Evolutionary conservation across 139 green algal genomes (phyloP), one percentile per base, ranked within the genome.

Genomic region (Closterium sp.): DNA sequence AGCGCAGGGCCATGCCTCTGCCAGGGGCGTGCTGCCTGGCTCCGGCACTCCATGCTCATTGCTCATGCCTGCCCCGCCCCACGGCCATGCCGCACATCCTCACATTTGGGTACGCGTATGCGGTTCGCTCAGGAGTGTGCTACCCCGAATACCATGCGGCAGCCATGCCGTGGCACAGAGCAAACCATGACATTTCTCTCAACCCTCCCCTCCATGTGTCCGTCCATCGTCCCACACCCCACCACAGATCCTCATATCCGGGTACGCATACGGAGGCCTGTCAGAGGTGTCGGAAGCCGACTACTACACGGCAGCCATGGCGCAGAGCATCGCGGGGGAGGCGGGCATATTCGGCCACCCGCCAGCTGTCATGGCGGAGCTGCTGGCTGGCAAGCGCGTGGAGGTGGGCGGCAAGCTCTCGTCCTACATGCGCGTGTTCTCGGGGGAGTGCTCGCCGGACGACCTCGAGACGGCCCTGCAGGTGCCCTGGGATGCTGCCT

Each of bases 261-360:
- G 94, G n/a, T 95, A 96, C 89, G 97, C 97, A 0, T 87, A 93
- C 9, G 97, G 97, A 1, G 97, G 97, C 0, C 95, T 98, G 28
- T 95, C 95, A 13, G 95, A 97, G 91, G 95, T 98, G n/a, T 92
- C 94, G 0, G 73, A 91, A 7, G 88, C 95, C 0, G 38, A 95
- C 7, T 97, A 97, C 91, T 93, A 94, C 92, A 95, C 95, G 9
- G 88, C 86, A 9, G 93, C 42, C 88, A 95, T 95, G 92, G 90
- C 84, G 19, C 85, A 92, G 21, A 96, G 93, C 0, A 94, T 98
- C 11, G 96, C 97, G 3, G 89, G 92, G 7, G 96, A 98, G 94
- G 92, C 98, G 85, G 97, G 97, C 7, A 88, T 97, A 2, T 98
- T 96, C 94, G 97, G 97, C 24, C 91, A 96, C 94, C 97, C 96